phyloP scores from a whole-genome alignment of 1,139 yeast species.

The Yamadazyma atmosphaerica region DNA sequence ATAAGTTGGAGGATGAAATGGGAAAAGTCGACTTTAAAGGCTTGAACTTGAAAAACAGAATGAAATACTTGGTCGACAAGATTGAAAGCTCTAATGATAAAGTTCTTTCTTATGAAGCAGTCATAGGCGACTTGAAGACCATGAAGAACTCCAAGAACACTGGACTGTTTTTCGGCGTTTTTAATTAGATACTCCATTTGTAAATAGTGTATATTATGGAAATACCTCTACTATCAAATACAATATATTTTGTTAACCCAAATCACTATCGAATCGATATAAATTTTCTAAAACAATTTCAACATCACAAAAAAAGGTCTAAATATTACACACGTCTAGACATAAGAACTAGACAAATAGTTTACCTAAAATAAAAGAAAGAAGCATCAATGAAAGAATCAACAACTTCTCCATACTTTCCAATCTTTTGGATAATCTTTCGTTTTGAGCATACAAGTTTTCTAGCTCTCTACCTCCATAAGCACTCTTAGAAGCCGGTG shows the following conservation, averaged over 20 bases:
- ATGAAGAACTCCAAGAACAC: conserved; percentile 6
- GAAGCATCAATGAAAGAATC: conserved; percentile 18
- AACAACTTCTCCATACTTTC: conserved; percentile 17
- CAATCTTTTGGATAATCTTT: conserved; percentile 15
- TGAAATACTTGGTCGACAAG: conserved; percentile 65
- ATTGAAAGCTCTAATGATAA: conserved; percentile 55
- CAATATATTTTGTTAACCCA: too few relatives aligned
- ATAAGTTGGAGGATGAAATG: conserved; percentile 69
- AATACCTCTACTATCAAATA: too few relatives aligned
- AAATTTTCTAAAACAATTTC: background rate
- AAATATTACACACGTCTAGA: too few relatives aligned
- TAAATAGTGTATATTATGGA: conserved; percentile 3
- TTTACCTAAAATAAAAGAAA: conserved; percentile 19
- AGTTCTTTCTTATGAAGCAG: conserved; percentile 43
- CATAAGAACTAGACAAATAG: conserved; percentile 15
- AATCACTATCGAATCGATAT: too few relatives aligned
- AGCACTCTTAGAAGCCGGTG: background rate
- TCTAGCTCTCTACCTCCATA: conserved; percentile 8
- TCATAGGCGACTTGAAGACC: conserved; percentile 21
- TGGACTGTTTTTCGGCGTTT: conserved; percentile 12
- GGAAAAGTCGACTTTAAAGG: conserved; percentile 44
- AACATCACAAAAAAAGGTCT: too few relatives aligned
- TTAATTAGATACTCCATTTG: conserved; percentile 7
- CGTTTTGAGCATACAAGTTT: conserved; percentile 10
- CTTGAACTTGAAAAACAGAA: conserved; percentile 56